phyloP scores from a whole-genome alignment of 78 protist genomes.

The Guillardia theta region DNA sequence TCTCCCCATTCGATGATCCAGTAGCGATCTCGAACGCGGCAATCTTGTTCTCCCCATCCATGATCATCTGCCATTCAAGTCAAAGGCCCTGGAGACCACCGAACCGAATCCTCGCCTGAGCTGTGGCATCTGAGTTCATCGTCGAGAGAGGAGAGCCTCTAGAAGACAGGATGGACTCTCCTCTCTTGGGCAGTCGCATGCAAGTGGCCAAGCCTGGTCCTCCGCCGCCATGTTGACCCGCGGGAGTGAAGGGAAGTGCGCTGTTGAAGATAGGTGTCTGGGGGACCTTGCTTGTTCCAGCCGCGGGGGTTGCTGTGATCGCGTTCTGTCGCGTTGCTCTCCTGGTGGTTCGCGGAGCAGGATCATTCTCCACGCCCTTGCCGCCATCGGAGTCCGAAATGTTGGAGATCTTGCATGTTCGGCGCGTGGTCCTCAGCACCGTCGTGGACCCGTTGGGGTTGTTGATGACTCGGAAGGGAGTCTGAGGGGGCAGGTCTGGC shows the following conservation, averaged over 20 bases:
- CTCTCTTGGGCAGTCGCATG: not conserved
- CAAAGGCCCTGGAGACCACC: not conserved
- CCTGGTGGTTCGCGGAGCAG: not conserved
- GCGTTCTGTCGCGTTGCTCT: not conserved
- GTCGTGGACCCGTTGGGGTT: not conserved
- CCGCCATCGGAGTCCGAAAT: not conserved
- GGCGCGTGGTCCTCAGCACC: not conserved
- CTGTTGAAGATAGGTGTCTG: not conserved
- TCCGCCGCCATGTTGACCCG: not conserved
- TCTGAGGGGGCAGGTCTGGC: not conserved
- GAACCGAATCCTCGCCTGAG: not conserved
- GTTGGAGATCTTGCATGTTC: not conserved
- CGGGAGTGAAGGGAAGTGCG: slow-evolving; percentile 12
- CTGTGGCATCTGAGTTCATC: not conserved
- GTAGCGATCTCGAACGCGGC: not conserved
- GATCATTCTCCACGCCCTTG: no score
- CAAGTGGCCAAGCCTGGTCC: not conserved
- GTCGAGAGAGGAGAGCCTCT: not conserved
- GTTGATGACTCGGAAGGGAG: not conserved
- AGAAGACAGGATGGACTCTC: not conserved
- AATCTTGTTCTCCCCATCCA: not conserved
- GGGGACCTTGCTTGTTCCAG: not conserved
- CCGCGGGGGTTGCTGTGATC: not conserved
- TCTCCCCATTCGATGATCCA: not conserved
- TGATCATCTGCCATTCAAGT: not conserved